Conservation (phyloP, 306 rosid genomes). For the Alnus glutinosa region DNA sequence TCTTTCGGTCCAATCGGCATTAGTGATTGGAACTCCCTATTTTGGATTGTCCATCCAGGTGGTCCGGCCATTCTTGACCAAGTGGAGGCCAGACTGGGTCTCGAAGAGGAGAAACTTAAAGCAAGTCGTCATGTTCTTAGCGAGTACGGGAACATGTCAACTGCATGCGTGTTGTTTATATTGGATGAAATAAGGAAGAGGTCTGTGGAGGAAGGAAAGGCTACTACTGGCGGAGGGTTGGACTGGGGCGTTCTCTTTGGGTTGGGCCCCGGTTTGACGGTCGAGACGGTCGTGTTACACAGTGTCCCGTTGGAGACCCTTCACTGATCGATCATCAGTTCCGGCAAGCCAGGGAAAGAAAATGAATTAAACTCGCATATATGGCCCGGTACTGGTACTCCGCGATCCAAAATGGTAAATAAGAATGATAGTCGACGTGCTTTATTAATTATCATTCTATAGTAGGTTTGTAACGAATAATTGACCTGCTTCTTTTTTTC, state of each 20-base stretch:
- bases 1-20: conserved; percentile 52
- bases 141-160: conserved; percentile 64
- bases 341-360: background rate
- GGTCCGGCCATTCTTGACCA: conserved; percentile 67
- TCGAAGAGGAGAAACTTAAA: conserved; percentile 43
- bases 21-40: conserved; percentile 57
- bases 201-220: conserved; percentile 40
- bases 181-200: conserved; percentile 52
- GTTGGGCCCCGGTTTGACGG: conserved; percentile 62
- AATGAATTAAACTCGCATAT: too few relatives aligned
- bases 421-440: background rate
- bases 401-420: too few relatives aligned
- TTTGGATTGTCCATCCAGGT: conserved; percentile 68
- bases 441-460: too few relatives aligned
- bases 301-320: conserved; percentile 19
- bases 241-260: conserved; percentile 67
- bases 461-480: background rate
- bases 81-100: conserved; percentile 45
- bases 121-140: conserved; percentile 46
- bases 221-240: conserved; percentile 48
- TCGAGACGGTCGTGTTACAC: conserved; percentile 55
- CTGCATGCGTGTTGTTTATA: conserved; percentile 57
- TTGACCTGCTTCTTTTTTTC: too few relatives aligned
- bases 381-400: too few relatives aligned
- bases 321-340: background rate